A percentile compares a stretch with the other conserved stretches of the same genome.
phyloP scores from a whole-genome alignment of 2,329 filamentous ascomycete genomes.

The Verticillium dahliae region DNA sequence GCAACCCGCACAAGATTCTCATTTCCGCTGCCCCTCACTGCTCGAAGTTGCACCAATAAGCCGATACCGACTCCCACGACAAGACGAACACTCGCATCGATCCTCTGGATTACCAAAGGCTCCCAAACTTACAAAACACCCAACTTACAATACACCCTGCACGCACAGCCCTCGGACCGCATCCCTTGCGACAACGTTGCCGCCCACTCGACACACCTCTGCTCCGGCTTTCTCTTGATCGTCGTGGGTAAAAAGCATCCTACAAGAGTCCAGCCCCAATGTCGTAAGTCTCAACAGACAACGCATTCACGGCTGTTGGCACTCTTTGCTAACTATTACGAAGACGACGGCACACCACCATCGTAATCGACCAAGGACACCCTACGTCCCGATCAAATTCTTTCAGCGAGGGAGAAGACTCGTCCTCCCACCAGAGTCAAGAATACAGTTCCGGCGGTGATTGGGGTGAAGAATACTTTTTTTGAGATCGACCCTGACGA shows the following conservation, averaged over 20 bases:
- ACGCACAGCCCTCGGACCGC: neutral
- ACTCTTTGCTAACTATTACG: neutral
- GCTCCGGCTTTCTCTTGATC: constrained; percentile 20
- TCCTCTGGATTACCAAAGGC: neutral
- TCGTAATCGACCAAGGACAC: constrained; percentile 1
- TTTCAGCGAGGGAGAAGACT: constrained; percentile 33
- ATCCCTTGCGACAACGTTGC: neutral
- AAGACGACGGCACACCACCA: constrained; percentile 1
- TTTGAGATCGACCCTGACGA: constrained; percentile 52
- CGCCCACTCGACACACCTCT: constrained; percentile 1
- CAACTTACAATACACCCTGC: neutral
- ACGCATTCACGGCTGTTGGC: neutral
- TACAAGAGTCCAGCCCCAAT: constrained; percentile 24
- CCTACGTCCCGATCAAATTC: constrained; percentile 23
- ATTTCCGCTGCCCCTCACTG: neutral
- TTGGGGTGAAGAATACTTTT: constrained; percentile 28
- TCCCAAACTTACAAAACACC: too few relatives aligned
- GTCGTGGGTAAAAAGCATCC: constrained; percentile 39
- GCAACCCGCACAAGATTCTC: neutral
- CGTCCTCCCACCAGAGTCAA: constrained; percentile 24
- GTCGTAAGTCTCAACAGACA: constrained; percentile 21
- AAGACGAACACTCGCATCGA: neutral
- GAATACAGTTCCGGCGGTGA: constrained; percentile 23
- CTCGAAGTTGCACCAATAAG: neutral
- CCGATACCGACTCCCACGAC: neutral